Percentiles rank a stretch among this genome's conserved stretches.
These are phyloP conservation scores for Candida rishiriensis DNA, from an alignment of 805 yeast genomes.

Conservation along the genomic window DNA sequence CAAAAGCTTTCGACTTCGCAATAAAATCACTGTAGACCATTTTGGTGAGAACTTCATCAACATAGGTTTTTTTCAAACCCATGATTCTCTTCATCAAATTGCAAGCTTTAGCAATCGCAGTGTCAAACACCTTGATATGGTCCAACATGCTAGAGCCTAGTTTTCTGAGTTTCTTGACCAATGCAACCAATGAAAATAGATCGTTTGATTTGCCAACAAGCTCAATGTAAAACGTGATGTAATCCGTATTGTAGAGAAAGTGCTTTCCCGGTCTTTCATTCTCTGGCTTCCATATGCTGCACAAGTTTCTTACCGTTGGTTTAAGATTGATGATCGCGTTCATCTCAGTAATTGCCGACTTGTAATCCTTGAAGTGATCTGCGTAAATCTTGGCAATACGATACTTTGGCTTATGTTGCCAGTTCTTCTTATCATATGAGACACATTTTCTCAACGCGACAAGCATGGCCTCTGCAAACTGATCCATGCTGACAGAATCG, in stretches of 20 bases:
- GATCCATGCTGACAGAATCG: constrained; percentile 17
- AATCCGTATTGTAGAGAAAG: constrained; percentile 69
- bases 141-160: constrained; percentile 73
- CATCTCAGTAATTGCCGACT: constrained; percentile 62
- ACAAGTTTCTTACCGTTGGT: constrained; percentile 62
- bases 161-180: constrained; percentile 73
- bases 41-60: constrained; percentile 48
- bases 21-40: constrained; percentile 42
- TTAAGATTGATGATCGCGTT: constrained; percentile 58
- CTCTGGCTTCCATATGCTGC: constrained; percentile 92
- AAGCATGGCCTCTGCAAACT: constrained; percentile 39
- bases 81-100: constrained; percentile 43
- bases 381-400: constrained; percentile 60
- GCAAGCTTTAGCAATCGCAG: constrained; percentile 48
- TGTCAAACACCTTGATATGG: constrained; percentile 64
- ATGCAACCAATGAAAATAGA: constrained; percentile 49
- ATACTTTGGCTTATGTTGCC: constrained; percentile 87
- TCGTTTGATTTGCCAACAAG: constrained; percentile 52
- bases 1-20: constrained; percentile 31
- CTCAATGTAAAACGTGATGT: constrained; percentile 58
- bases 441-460: constrained; percentile 43
- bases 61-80: constrained; percentile 38
- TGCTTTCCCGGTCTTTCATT: constrained; percentile 90
- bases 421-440: constrained; percentile 68
- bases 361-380: constrained; percentile 48